Evolutionary conservation across 2,329 filamentous ascomycete species (phyloP).

Genomic region (Ophiostoma pallidulum): DNA sequence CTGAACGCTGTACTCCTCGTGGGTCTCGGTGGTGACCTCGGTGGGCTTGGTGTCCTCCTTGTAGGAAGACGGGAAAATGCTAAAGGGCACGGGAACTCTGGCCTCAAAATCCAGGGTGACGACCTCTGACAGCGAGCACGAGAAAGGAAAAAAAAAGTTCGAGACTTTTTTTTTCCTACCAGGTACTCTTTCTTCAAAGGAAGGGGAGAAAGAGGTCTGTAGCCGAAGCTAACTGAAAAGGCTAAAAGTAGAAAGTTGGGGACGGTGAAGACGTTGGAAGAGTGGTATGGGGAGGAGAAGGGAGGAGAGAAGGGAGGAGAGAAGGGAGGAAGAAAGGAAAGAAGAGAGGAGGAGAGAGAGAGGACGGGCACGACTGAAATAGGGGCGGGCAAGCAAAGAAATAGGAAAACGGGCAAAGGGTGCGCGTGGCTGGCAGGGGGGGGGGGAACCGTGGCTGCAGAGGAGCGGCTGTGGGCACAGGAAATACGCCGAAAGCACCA

Average conservation of each 20-base stretch:
- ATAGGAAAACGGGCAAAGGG: constrained; percentile 11
- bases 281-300: constrained; percentile 18
- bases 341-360: constrained; percentile 7
- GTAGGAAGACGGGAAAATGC: constrained; percentile 79
- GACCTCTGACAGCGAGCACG: constrained; percentile 49
- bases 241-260: neutral
- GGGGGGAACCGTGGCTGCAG: neutral
- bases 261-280: neutral
- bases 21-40: constrained; percentile 43
- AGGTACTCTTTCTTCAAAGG: constrained; percentile 40
- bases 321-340: constrained; percentile 11
- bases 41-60: constrained; percentile 23
- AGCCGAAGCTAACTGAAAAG: constrained; percentile 9
- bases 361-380: constrained; percentile 12
- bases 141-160: constrained; percentile 52
- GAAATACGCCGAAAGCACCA: neutral
- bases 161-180: constrained; percentile 27
- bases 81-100: constrained; percentile 97
- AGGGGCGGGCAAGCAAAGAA: constrained; percentile 16
- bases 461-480: neutral
- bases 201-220: constrained; percentile 40
- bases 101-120: constrained; percentile 99
- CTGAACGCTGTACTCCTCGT: constrained; percentile 75
- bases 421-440: constrained; percentile 6
- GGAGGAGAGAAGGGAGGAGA: constrained; percentile 10